A percentile compares a stretch with the other conserved stretches of the same genome.
These are phyloP conservation scores for Lipomyces spencermartinsiae DNA, from an alignment of 805 yeast genomes.

Conservation along the genomic window DNA sequence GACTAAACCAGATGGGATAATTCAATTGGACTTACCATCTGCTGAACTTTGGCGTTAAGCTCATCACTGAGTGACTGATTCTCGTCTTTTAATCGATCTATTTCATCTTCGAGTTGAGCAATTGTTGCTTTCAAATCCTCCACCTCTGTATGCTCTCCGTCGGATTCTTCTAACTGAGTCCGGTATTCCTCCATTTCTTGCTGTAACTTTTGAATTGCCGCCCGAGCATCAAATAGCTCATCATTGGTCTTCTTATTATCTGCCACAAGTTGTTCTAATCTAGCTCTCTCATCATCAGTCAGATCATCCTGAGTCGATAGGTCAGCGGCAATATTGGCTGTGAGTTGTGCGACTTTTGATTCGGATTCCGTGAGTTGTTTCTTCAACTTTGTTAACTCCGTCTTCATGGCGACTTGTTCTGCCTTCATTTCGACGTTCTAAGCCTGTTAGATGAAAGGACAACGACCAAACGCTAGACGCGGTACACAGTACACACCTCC, in stretches of 20 bases:
- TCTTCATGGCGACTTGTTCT: constrained; percentile 27
- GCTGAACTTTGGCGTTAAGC: constrained; percentile 10
- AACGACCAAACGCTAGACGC: background rate
- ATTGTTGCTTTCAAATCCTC: constrained; percentile 12
- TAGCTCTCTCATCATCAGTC: constrained; percentile 22
- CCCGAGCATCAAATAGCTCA: constrained; percentile 24
- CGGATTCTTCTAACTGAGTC: constrained; percentile 31
- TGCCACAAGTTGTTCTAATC: constrained; percentile 17
- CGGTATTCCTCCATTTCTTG: constrained; percentile 36
- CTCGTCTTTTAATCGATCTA: constrained; percentile 22
- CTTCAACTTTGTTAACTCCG: constrained; percentile 23
- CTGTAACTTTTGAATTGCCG: constrained; percentile 26
- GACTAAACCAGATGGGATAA: background rate
- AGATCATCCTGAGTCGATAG: constrained; percentile 13
- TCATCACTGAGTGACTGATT: constrained; percentile 18
- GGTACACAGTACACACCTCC: constrained; percentile 11
- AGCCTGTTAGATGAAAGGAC: background rate
- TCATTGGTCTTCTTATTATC: constrained; percentile 21
- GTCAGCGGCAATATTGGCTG: constrained; percentile 17
- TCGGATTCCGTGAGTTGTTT: constrained; percentile 31
- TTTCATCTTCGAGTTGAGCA: constrained; percentile 32
- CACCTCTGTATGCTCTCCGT: constrained; percentile 22
- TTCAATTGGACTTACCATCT: constrained; percentile 11
- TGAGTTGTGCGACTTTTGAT: constrained; percentile 14
- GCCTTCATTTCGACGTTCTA: constrained; percentile 34